phyloP scores from a whole-genome alignment of 129 eudicot species.

The Flaveria robusta region DNA sequence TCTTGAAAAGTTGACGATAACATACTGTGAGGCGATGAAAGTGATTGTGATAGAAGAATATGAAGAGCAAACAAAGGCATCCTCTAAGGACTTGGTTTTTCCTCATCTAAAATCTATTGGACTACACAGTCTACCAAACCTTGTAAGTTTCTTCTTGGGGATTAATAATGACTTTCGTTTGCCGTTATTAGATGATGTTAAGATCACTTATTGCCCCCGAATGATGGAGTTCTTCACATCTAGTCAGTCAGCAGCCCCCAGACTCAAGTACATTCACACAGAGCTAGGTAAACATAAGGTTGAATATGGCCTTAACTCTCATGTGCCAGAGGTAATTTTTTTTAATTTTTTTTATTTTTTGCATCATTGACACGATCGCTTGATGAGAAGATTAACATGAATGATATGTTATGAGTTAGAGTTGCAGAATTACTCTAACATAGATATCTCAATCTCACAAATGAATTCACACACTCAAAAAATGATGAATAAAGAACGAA shows the following conservation, averaged over 20 bases:
- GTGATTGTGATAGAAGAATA: background rate
- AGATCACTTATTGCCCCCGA: background rate
- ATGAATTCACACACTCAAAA: too few species aligned
- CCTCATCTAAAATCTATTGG: background rate
- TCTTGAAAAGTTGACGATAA: background rate
- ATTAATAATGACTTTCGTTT: background rate
- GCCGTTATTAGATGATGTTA: background rate
- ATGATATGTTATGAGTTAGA: too few species aligned
- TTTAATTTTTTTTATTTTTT: background rate
- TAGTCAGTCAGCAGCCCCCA: background rate
- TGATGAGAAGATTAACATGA: too few species aligned
- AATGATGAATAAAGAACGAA: too few species aligned
- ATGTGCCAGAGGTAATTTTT: background rate
- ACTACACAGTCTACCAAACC: background rate
- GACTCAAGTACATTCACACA: background rate
- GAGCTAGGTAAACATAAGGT: background rate
- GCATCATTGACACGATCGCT: too few species aligned
- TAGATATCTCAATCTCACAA: too few species aligned
- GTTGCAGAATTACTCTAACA: too few species aligned
- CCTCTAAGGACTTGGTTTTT: background rate
- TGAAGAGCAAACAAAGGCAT: background rate
- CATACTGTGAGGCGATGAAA: background rate
- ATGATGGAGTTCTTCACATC: background rate
- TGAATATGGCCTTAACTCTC: background rate
- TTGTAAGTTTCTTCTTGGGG: background rate